Percentiles rank a stretch among this genome's conserved stretches.
Evolutionary conservation across 1,284 basidiomycete species (phyloP).

Genomic region (Mycosarcoma mackinlayi): DNA sequence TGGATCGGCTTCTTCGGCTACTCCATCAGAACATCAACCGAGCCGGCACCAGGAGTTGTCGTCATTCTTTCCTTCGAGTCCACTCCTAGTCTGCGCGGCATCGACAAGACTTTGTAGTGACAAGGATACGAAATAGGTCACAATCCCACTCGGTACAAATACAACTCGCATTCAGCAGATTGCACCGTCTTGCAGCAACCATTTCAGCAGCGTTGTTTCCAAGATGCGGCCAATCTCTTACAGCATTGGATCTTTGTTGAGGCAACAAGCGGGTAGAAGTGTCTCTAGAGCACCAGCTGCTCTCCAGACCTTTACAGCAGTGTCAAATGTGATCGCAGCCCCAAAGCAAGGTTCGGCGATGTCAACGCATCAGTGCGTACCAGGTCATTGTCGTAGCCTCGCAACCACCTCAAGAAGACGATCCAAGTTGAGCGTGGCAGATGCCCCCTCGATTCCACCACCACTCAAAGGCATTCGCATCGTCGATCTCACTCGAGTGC

Average conservation of each 20-base stretch:
- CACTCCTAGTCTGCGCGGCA: too few relatives aligned
- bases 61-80: not conserved
- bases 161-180: too few relatives aligned
- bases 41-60: not conserved
- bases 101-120: too few relatives aligned
- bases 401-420: not conserved
- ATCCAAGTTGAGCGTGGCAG: constrained; percentile 3
- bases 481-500: constrained; percentile 85
- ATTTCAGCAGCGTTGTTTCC: too few relatives aligned
- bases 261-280: not conserved
- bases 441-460: constrained; percentile 70
- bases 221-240: constrained; percentile 12
- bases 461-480: constrained; percentile 83
- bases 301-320: not conserved
- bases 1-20: constrained; percentile 36
- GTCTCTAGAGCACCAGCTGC: not conserved
- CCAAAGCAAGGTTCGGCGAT: not conserved
- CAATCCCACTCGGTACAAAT: not conserved
- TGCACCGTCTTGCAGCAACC: too few relatives aligned
- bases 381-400: constrained; percentile 1
- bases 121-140: too few relatives aligned
- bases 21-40: not conserved
- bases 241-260: constrained; percentile 14
- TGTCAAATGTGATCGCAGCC: not conserved
- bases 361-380: not conserved